A percentile compares a stretch with the other conserved stretches of the same genome.
phyloP scores from a whole-genome alignment of 164 flowering plant genomes.

The Sedum album region DNA sequence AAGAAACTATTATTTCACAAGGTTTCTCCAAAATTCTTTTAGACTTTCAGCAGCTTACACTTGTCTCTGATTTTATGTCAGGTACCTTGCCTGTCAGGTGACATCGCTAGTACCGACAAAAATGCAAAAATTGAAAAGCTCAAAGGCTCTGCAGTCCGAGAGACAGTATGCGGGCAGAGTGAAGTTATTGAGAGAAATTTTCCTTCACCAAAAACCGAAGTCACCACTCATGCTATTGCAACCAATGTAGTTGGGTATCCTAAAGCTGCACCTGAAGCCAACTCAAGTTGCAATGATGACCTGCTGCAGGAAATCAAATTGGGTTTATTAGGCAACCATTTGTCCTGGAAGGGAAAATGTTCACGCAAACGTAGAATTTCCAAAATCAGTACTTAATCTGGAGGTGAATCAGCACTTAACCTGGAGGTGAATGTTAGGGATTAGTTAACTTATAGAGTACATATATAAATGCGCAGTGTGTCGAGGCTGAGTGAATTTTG shows the following conservation, averaged over 20 bases:
- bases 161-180: slow-evolving; percentile 48
- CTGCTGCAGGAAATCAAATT: slow-evolving; percentile 28
- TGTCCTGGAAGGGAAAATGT: neutral
- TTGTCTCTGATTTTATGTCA: neutral
- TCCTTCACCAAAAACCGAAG: slow-evolving; percentile 37
- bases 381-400: neutral
- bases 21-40: neutral
- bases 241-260: slow-evolving; percentile 40
- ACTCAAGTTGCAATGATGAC: slow-evolving; percentile 25
- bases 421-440: too few species aligned
- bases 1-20: neutral
- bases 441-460: neutral
- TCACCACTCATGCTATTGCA: slow-evolving; percentile 43
- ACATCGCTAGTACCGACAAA: slow-evolving; percentile 31
- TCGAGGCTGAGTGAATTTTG: slow-evolving; percentile 57
- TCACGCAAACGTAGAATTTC: neutral
- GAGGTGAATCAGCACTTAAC: too few species aligned
- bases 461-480: slow-evolving; percentile 6
- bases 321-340: slow-evolving; percentile 13
- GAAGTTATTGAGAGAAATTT: slow-evolving; percentile 40
- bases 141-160: slow-evolving; percentile 40
- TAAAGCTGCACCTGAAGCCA: slow-evolving; percentile 17
- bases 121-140: slow-evolving; percentile 37
- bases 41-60: neutral
- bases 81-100: slow-evolving; percentile 36